A percentile compares a stretch with the other conserved stretches of the same genome.
Conservation (phyloP, 2,329 filamentous ascomycete species). For the Hypoxylon sp. region DNA sequence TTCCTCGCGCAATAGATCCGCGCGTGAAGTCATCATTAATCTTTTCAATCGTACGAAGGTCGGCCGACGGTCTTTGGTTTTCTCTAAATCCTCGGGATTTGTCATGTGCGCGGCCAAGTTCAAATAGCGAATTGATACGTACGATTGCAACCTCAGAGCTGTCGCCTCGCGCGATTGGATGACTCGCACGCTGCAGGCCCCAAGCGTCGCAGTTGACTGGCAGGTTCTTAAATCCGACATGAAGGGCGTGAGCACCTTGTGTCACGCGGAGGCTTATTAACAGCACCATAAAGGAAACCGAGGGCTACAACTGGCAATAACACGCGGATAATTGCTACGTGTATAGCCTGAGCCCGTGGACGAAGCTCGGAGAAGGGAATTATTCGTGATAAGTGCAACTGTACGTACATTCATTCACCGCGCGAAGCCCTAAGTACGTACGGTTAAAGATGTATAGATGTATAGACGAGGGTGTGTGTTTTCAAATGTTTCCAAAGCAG, state of each 20-base stretch:
- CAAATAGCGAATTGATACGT: constrained; percentile 40
- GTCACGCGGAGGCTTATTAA: constrained; percentile 40
- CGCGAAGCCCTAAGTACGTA: neutral
- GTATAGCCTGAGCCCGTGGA: constrained; percentile 25
- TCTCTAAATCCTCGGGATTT: constrained; percentile 39
- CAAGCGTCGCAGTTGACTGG: constrained; percentile 22
- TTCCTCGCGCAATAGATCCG: constrained; percentile 31
- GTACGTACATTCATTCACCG: constrained; percentile 7
- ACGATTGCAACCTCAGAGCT: constrained; percentile 34
- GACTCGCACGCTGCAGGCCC: constrained; percentile 5
- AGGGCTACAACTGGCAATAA: constrained; percentile 35
- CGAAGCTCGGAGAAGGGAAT: constrained; percentile 36
- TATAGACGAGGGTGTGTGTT: neutral
- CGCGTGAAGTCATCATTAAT: constrained; percentile 34
- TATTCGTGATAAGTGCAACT: constrained; percentile 9
- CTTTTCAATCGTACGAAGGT: constrained; percentile 29
- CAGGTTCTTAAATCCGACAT: constrained; percentile 31
- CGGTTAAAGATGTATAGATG: neutral
- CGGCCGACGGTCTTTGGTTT: constrained; percentile 35
- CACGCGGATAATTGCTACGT: constrained; percentile 36
- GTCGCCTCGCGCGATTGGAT: constrained; percentile 25
- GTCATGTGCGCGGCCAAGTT: constrained; percentile 31
- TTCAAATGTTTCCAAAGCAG: too few species aligned
- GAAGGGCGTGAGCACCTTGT: constrained; percentile 28
- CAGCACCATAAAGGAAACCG: constrained; percentile 14